Evolutionary conservation across 2,329 filamentous ascomycete genomes (phyloP), one percentile per base, ranked within the genome.

Genomic region (Hirsutella thompsonii): DNA sequence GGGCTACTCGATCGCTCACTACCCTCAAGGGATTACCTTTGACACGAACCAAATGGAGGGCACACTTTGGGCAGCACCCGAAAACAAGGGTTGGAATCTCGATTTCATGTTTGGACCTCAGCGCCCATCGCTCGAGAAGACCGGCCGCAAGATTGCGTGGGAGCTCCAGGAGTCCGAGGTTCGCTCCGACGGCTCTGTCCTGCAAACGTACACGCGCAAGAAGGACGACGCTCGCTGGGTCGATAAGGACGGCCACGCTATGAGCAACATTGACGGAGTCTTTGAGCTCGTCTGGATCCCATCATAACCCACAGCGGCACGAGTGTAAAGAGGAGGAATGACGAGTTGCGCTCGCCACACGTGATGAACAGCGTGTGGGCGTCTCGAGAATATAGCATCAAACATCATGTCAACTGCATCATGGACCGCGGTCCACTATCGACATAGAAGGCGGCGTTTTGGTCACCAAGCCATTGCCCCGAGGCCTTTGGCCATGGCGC

Each of bases 1-100:
- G 5, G 74, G 75, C 8, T 79, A 72, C 56, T 79, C 74, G 13
- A 63, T 80, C 26, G 69, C 70, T 14, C 68, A 72, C 42, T 79
- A 80, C 47, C 69, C 69, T 2, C 49, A 59, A 23, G 70, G 70
- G 43, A 63, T 72, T 39, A 64, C 67, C 37, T 66, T 72, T 32
- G 69, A 70, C 44, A 56, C 64, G 18, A 60, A 63, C 36, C 69
- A 73, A 48, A 57, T 69, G 48, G 73, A 77, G 52, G 61, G 64
- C 19, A 76, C 73, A 1, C 71, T 74, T 52, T 64, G 54, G 45
- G 73, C 55, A 45, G 38, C 30, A 6, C 72, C 51, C 29, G 70
- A 58, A 51, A 61, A 69, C 49, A 67, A 64, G 46, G 66, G 66
- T 21, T 69, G 66, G 65, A 69, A 69, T 50, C 49, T 69, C 44